phyloP scores from a whole-genome alignment of 805 yeast genomes.

The Candida tammaniensis region DNA sequence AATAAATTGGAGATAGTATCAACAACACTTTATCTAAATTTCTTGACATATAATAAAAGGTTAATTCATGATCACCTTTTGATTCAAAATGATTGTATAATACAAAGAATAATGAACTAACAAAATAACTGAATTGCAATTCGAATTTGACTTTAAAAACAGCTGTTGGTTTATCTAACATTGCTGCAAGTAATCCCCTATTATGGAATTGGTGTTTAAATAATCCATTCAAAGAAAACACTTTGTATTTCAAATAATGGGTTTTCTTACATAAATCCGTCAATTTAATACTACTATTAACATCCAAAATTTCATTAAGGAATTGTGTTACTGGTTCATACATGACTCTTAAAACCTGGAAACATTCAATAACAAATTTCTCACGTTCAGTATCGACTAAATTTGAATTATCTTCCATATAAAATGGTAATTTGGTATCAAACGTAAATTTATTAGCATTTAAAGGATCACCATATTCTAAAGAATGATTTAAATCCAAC shows the following conservation, averaged over 20 bases:
- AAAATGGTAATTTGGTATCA: conserved; percentile 30
- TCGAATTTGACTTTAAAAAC: conserved; percentile 6
- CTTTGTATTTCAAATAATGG: conserved; percentile 8
- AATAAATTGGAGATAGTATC: conserved; percentile 7
- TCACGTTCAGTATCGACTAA: conserved; percentile 35
- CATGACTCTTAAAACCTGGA: conserved; percentile 25
- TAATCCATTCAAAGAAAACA: conserved; percentile 3
- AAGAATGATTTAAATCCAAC: conserved; percentile 25
- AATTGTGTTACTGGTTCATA: conserved; percentile 16
- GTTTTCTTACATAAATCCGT: conserved; percentile 10
- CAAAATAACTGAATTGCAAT: conserved; percentile 7
- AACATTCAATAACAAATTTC: conserved; percentile 27
- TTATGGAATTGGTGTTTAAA: no score
- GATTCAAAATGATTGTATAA: conserved; percentile 7
- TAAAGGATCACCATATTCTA: conserved; percentile 34
- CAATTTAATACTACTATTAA: conserved; percentile 15
- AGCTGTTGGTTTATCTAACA: background rate
- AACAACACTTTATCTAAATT: conserved; percentile 8
- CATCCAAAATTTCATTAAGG: conserved; percentile 10
- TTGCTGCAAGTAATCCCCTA: conserved; percentile 1
- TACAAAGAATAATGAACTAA: conserved; percentile 7
- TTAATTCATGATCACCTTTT: conserved; percentile 6
- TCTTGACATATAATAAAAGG: conserved; percentile 7
- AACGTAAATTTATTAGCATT: conserved; percentile 24
- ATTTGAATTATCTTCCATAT: conserved; percentile 33